Evolutionary conservation across 2,329 filamentous ascomycete genomes (phyloP).

Genomic region (Hypoxylon sp.): DNA sequence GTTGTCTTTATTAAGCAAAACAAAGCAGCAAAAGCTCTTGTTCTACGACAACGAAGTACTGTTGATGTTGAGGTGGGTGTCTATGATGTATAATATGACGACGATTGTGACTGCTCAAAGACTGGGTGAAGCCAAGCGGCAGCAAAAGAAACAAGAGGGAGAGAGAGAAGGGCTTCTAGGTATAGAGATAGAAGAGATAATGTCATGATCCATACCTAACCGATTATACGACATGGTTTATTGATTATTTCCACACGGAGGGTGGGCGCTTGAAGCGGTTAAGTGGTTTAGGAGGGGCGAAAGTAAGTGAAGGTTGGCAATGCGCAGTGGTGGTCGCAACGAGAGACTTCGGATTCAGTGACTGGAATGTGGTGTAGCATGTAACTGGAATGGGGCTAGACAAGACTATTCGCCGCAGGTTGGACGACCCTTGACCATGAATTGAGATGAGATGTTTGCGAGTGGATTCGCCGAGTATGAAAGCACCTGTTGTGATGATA

Average conservation of each 20-base stretch:
- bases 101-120: slow-evolving; percentile 25
- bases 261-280: slow-evolving; percentile 41
- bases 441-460: slow-evolving; percentile 21
- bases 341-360: slow-evolving; percentile 31
- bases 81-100: slow-evolving; percentile 16
- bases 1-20: slow-evolving; percentile 31
- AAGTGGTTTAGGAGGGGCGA: slow-evolving; percentile 39
- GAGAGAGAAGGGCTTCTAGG: slow-evolving; percentile 11
- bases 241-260: slow-evolving; percentile 38
- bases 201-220: slow-evolving; percentile 70
- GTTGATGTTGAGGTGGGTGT: slow-evolving; percentile 23
- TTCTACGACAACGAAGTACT: slow-evolving; percentile 28
- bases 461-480: slow-evolving; percentile 31
- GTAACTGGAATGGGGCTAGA: slow-evolving; percentile 35
- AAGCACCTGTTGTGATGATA: slow-evolving; percentile 22
- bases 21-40: slow-evolving; percentile 34
- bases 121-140: slow-evolving; percentile 14
- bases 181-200: slow-evolving; percentile 44
- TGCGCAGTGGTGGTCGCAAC: slow-evolving; percentile 36
- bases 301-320: slow-evolving; percentile 34
- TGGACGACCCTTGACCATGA: slow-evolving; percentile 34
- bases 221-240: slow-evolving; percentile 80
- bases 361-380: slow-evolving; percentile 35
- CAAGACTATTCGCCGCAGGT: slow-evolving; percentile 20
- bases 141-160: slow-evolving; percentile 25